These are phyloP conservation scores for Salvia splendens DNA, from an alignment of 257 asterid species.

Conservation along the genomic window DNA sequence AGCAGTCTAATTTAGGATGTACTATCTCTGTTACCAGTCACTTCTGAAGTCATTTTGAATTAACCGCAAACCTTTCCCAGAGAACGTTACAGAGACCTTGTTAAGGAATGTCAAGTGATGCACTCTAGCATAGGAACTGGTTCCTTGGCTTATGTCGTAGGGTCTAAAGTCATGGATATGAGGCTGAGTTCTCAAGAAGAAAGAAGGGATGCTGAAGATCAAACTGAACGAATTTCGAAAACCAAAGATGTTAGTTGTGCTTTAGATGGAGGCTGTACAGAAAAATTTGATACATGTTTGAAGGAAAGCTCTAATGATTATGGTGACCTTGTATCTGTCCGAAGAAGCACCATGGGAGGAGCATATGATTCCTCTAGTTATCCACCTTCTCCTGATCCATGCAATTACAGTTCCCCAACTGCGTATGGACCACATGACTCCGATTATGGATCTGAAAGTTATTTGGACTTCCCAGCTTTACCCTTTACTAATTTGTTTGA, in stretches of 20 bases:
- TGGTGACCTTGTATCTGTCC: constrained; percentile 67
- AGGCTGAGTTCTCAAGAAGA: constrained; percentile 84
- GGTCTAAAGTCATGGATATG: constrained; percentile 97
- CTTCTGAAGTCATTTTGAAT: constrained; percentile 24
- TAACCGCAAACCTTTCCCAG: constrained; percentile 46
- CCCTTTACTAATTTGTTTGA: constrained; percentile 82
- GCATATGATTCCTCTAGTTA: constrained; percentile 67
- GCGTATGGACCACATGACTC: constrained; percentile 50
- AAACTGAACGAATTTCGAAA: constrained; percentile 48
- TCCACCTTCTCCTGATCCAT: constrained; percentile 55
- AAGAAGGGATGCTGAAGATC: constrained; percentile 52
- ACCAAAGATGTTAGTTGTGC: constrained; percentile 43
- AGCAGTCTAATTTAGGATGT: constrained; percentile 18
- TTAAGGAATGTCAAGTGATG: constrained; percentile 86
- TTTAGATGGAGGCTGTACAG: constrained; percentile 47
- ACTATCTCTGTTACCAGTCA: constrained; percentile 10
- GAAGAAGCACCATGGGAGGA: constrained; percentile 58
- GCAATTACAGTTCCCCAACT: constrained; percentile 46
- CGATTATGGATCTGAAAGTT: constrained; percentile 47
- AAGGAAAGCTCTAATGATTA: constrained; percentile 62
- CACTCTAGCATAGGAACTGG: constrained; percentile 99
- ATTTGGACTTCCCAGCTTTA: constrained; percentile 82
- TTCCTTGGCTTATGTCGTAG: constrained; percentile 89
- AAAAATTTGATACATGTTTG: constrained; percentile 45
- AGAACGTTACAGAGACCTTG: constrained; percentile 81